Base-by-base conservation (phyloP, 306 rosid genomes). In the Cucurbita pepo region DNA sequence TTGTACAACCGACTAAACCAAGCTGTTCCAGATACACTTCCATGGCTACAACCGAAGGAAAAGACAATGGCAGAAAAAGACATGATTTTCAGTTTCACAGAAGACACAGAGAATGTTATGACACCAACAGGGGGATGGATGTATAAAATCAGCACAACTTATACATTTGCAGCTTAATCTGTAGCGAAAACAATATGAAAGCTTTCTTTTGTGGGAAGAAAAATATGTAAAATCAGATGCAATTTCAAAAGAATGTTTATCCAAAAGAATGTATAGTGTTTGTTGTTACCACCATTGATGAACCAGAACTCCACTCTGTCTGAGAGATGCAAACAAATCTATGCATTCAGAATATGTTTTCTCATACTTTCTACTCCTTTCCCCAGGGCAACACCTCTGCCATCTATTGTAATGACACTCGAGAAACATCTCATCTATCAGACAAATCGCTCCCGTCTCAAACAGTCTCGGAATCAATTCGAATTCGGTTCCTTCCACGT, bases 361-460 rank as follows among this genome's bases (percentile, higher is more conserved):
- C 76, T 87, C 96, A 79, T 90, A 91, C 82, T 91, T 94, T 7
- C 86, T 1, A 81, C 97, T 90, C 85, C 99, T 87, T 85, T 89
- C 79, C 30, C 99, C 99, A 5, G 96, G 97, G 75, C 95, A 89
- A 79, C 96, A 89, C 81, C 96, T 86, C 86, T 94, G 99, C 99
- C 99, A 94, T 77, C 99, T 77, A 79, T 82, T 94, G 80, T 94
- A 94, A 83, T 94, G 99, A 64, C 99, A 94, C 74, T 94, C 99
- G 4, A 94, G 97, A 77, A 94, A 91, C 64, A 94, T 72, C 89
- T 94, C 99, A 10, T 94, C 99, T 6, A 94, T 79, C 91, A 90
- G 77, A 78, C 97, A 94, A 8, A 94, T 90, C 1, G 99, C 97
- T 51, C 99, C 99, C 0, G 97, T 87, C 77, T 94, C 88, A 34